A percentile compares a stretch with the other conserved stretches of the same genome.
phyloP scores from a whole-genome alignment of 495 filamentous ascomycete species.

The Podospora appendiculata region DNA sequence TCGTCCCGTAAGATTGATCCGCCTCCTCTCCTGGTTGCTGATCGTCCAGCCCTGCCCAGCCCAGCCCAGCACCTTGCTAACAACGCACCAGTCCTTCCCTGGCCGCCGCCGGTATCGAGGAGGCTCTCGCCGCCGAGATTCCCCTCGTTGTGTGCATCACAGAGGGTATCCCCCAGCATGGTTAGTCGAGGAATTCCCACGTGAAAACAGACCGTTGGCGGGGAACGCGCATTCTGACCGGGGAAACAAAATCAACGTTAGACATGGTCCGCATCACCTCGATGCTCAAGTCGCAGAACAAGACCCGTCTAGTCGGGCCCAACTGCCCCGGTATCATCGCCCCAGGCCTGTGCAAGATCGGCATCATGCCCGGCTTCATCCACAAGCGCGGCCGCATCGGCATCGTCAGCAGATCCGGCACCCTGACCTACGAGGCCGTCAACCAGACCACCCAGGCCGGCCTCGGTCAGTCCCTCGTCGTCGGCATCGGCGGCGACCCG shows the following conservation, averaged over 20 bases:
- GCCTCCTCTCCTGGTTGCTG: neutral
- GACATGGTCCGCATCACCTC: constrained; percentile 99
- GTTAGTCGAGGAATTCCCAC: constrained; percentile 38
- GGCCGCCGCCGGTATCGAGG: constrained; percentile 91
- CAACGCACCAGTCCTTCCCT: constrained; percentile 61
- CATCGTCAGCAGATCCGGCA: constrained; percentile 97
- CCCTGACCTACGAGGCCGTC: constrained; percentile 98
- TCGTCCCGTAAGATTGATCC: constrained; percentile 68
- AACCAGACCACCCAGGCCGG: constrained; percentile 98
- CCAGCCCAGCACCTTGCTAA: neutral
- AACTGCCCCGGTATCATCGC: constrained; percentile 99
- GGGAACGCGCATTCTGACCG: no score
- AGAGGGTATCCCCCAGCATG: constrained; percentile 95
- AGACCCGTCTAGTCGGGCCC: constrained; percentile 91
- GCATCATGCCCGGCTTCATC: constrained; percentile 99
- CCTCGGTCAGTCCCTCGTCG: constrained; percentile 93
- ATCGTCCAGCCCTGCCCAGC: neutral
- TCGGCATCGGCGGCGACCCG: constrained; percentile 97
- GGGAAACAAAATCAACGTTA: constrained; percentile 16
- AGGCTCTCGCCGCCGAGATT: constrained; percentile 88
- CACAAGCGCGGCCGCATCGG: constrained; percentile 98
- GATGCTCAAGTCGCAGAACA: constrained; percentile 94
- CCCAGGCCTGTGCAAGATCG: constrained; percentile 97
- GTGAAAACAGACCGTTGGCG: neutral
- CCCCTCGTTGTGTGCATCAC: constrained; percentile 95